Evolutionary conservation across 2,329 filamentous ascomycete genomes (phyloP).

Genomic region (Graphilbum sp.): DNA sequence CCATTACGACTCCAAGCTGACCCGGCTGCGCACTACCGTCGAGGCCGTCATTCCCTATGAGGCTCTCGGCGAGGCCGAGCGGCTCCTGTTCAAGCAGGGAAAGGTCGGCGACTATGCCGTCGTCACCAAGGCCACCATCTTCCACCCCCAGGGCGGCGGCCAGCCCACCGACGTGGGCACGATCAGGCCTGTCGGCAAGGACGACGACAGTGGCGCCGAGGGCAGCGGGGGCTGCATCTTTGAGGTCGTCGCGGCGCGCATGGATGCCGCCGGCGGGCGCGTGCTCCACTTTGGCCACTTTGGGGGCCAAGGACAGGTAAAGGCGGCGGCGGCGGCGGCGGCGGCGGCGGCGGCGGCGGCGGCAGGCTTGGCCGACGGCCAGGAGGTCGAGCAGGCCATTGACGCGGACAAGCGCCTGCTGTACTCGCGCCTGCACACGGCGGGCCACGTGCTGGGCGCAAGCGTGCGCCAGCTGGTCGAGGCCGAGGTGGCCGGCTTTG

Average conservation of each 20-base stretch:
- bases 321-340: no score
- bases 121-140: constrained; percentile 50
- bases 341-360: no score
- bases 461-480: constrained; percentile 45
- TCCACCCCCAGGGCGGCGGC: constrained; percentile 60
- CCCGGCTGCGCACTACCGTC: constrained; percentile 25
- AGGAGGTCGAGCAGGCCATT: constrained; percentile 37
- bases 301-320: constrained; percentile 5
- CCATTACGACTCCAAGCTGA: constrained; percentile 25
- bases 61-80: constrained; percentile 32
- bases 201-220: no score
- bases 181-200: no score
- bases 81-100: constrained; percentile 40
- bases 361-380: constrained; percentile 21
- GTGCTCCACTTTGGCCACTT: constrained; percentile 54
- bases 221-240: constrained; percentile 19
- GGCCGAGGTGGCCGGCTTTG: constrained; percentile 33
- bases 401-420: constrained; percentile 42
- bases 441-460: constrained; percentile 54
- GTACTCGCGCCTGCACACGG: constrained; percentile 56
- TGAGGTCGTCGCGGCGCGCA: constrained; percentile 39
- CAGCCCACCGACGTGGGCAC: constrained; percentile 52
- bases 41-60: constrained; percentile 30
- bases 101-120: constrained; percentile 36
- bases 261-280: constrained; percentile 28